A percentile compares a stretch with the other conserved stretches of the same genome.
phyloP scores from a whole-genome alignment of 306 rosid genomes.

The Geum urbanum region DNA sequence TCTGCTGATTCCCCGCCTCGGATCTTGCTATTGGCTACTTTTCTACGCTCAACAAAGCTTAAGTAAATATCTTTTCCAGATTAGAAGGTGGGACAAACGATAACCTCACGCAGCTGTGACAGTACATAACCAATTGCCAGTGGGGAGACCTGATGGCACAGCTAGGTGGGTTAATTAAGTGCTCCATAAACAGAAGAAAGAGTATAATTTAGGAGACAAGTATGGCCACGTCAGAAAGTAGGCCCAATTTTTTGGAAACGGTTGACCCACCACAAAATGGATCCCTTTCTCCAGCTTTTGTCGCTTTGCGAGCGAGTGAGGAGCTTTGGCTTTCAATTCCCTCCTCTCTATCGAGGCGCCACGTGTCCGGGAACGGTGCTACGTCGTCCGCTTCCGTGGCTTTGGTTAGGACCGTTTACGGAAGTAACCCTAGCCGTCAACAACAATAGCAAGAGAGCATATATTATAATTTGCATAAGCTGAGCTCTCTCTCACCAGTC shows the following conservation, averaged over 20 bases:
- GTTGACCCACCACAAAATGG: slow-evolving; percentile 33
- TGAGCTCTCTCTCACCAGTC: not conserved
- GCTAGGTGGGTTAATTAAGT: slow-evolving; percentile 23
- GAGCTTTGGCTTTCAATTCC: slow-evolving; percentile 16
- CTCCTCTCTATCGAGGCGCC: slow-evolving; percentile 38
- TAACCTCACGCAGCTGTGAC: slow-evolving; percentile 1
- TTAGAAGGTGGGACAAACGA: not conserved
- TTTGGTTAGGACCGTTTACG: not conserved
- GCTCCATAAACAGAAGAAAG: not conserved
- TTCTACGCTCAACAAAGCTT: slow-evolving; percentile 20
- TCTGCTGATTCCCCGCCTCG: slow-evolving; percentile 35
- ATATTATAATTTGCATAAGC: not conserved
- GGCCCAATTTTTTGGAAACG: slow-evolving; percentile 16
- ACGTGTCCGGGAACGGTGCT: slow-evolving; percentile 27
- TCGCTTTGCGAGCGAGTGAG: slow-evolving; percentile 32
- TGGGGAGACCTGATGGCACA: slow-evolving; percentile 19
- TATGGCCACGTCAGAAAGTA: slow-evolving; percentile 46
- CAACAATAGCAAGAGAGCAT: not conserved
- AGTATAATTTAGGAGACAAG: slow-evolving; percentile 18
- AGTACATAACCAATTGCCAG: not conserved
- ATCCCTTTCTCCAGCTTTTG: slow-evolving; percentile 31
- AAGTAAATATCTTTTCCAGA: slow-evolving; percentile 29
- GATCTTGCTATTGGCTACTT: slow-evolving; percentile 45
- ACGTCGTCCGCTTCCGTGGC: slow-evolving; percentile 44
- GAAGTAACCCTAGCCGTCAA: slow-evolving; percentile 14